Evolutionary conservation across 768 basidiomycete genomes (phyloP), one percentile per base, ranked within the genome.

Genomic region (Tricholoma terreum): DNA sequence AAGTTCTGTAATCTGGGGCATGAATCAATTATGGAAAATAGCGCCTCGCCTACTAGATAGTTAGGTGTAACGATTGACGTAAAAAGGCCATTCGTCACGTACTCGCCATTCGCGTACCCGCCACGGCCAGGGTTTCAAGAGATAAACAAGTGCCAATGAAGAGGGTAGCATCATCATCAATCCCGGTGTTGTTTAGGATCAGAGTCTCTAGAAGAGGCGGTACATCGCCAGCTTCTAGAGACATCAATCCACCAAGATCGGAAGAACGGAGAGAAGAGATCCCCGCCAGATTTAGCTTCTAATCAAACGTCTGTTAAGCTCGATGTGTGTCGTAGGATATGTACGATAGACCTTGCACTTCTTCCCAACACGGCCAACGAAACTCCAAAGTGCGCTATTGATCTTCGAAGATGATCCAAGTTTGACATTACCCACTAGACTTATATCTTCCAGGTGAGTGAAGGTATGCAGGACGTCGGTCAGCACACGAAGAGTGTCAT

Each of bases 81-180:
- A 50, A 34, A 48, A 31, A 27, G 31, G 50, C 2, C 22, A 5
- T 15, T 22, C 24, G 22, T 42, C 38, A 52, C 83, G 14, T 59
- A 88, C 87, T 73, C 1, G 84, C 83, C 51, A 90, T 65, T 67
- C 78, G 84, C 0, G 87, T 88, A 7, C 81, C 78, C 0, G 79
- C 80, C 15, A 86, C 69, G 50, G 79, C 80, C 30, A 90, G 71
- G 2, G 71, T 73, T 24, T 65, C 67, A 34, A 90, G 76, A 2
- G 67, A 64, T 4, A 67, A 61, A 64, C 89, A 90, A 17, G 75
- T 64, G 8, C 83, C 73, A 36, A 90, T 75, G 62, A 74, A 87
- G 2, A 67, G 70, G 1, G 78, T 76, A 5, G 82, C 80, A 1
- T 75, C 73, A 55, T 89, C 87, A 50, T 84, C 85, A 15, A 90